Percentiles rank a stretch among this genome's conserved stretches.
These are phyloP conservation scores for Cyphellophora europaea DNA, from an alignment of 2,329 filamentous ascomycete genomes.

Conservation along the genomic window DNA sequence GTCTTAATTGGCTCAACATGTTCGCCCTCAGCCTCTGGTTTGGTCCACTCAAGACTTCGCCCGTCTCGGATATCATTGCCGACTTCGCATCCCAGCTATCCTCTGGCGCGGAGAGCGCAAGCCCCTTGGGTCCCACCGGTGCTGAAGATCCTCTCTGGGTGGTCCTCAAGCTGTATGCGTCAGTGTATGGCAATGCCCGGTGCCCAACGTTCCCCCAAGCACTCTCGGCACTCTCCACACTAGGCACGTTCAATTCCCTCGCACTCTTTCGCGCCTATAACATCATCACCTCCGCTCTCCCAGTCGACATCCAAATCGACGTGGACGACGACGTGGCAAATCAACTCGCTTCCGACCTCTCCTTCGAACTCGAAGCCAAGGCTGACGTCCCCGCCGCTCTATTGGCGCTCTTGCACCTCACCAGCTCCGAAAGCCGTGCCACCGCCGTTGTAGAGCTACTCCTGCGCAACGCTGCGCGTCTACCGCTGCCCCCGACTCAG, in stretches of 20 bases:
- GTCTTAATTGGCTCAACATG: conserved; percentile 84
- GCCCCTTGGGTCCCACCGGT: conserved; percentile 59
- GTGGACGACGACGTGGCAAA: conserved; percentile 54
- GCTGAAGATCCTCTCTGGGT: conserved; percentile 65
- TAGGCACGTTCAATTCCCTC: conserved; percentile 70
- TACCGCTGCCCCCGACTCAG: conserved; percentile 35
- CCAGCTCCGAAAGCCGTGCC: conserved; percentile 51
- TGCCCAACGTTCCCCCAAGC: conserved; percentile 52
- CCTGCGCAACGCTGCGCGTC: conserved; percentile 55
- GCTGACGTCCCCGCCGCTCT: conserved; percentile 61
- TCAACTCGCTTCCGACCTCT: conserved; percentile 55
- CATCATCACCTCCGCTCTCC: conserved; percentile 62
- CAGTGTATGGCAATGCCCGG: conserved; percentile 17
- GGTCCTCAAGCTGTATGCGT: conserved; percentile 69
- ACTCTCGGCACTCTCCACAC: conserved; percentile 66
- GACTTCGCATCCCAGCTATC: conserved; percentile 66
- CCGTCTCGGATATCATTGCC: conserved; percentile 62
- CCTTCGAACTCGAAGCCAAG: conserved; percentile 39
- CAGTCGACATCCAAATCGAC: conserved; percentile 38
- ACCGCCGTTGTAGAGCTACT: conserved; percentile 64
- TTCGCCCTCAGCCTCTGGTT: conserved; percentile 93
- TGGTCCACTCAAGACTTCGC: conserved; percentile 57
- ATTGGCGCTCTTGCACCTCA: conserved; percentile 73
- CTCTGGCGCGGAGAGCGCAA: conserved; percentile 57
- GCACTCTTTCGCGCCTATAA: not conserved